A percentile compares a stretch with the other conserved stretches of the same genome.
Evolutionary conservation across 257 asterid species (phyloP).

Genomic region (Lycium ferocissimum): DNA sequence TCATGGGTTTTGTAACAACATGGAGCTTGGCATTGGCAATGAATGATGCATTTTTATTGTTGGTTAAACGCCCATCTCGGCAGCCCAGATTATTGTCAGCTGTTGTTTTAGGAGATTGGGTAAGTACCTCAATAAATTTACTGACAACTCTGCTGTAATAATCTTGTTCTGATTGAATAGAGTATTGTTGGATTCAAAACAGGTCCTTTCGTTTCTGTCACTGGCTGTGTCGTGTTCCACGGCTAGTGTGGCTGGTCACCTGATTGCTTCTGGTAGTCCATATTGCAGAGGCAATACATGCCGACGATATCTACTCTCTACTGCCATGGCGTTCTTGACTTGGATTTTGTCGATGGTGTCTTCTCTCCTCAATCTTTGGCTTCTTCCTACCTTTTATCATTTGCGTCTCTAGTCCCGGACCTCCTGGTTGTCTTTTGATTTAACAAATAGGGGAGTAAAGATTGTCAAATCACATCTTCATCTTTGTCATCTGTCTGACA

Average conservation of each 20-base stretch:
- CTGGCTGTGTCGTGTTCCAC: slow-evolving; percentile 83
- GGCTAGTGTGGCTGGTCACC: slow-evolving; percentile 67
- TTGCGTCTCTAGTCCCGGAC: background rate
- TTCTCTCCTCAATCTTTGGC: slow-evolving; percentile 86
- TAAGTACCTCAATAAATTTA: slow-evolving; percentile 34
- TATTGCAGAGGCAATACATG: slow-evolving; percentile 59
- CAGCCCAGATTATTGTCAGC: slow-evolving; percentile 60
- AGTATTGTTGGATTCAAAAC: background rate
- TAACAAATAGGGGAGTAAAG: background rate
- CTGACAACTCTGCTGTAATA: background rate
- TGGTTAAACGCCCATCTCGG: slow-evolving; percentile 61
- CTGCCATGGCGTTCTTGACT: slow-evolving; percentile 89
- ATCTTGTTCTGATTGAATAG: no score
- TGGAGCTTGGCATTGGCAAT: slow-evolving; percentile 88
- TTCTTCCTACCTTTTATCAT: slow-evolving; percentile 45
- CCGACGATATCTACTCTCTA: slow-evolving; percentile 72
- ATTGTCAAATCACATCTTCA: background rate
- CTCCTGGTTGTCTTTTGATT: slow-evolving; percentile 5
- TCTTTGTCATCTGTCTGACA: background rate
- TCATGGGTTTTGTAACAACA: slow-evolving; percentile 80
- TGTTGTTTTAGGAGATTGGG: slow-evolving; percentile 69
- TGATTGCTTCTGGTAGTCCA: slow-evolving; percentile 58
- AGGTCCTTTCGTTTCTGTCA: slow-evolving; percentile 74
- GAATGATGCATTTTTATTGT: slow-evolving; percentile 71
- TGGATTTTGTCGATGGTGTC: slow-evolving; percentile 76